Percentiles rank a stretch among this genome's conserved stretches.
Conservation (phyloP, 2,329 filamentous ascomycete genomes). For the Dendrostoma leiphaemia region DNA sequence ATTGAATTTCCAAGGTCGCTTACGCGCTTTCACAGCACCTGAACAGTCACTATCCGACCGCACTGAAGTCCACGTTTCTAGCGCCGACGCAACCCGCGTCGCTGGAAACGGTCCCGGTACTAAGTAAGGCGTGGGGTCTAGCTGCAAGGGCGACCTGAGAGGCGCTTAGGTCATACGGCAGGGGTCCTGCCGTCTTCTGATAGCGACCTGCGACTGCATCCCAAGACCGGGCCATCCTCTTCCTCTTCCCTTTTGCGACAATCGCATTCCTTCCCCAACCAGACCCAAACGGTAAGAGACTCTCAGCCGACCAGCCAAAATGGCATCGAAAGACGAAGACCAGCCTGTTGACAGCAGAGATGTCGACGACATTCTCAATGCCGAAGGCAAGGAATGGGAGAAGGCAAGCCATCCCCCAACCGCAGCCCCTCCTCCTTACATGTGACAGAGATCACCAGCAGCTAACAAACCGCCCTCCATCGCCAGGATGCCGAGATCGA, state of each 20-base stretch:
- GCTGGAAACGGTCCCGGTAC: background rate
- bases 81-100: background rate
- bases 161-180: background rate
- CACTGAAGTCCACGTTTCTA: background rate
- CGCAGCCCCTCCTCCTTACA: no score
- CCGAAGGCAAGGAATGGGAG: slow-evolving; percentile 84
- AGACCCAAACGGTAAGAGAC: slow-evolving; percentile 17
- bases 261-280: background rate
- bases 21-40: background rate
- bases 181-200: background rate
- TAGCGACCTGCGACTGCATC: background rate
- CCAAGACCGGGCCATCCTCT: background rate
- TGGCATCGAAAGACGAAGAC: slow-evolving; percentile 53
- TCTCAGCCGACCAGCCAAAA: slow-evolving; percentile 12
- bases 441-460: no score
- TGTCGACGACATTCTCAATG: slow-evolving; percentile 76
- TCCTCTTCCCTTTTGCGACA: slow-evolving; percentile 6
- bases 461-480: background rate
- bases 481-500: slow-evolving; percentile 91
- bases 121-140: no score
- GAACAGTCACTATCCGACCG: background rate
- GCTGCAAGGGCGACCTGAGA: no score
- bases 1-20: no score
- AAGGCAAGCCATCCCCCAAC: slow-evolving; percentile 57
- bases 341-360: slow-evolving; percentile 48